Base-by-base conservation (phyloP, 2,329 filamentous ascomycete species). In the Byssoonygena ceratinophila region DNA sequence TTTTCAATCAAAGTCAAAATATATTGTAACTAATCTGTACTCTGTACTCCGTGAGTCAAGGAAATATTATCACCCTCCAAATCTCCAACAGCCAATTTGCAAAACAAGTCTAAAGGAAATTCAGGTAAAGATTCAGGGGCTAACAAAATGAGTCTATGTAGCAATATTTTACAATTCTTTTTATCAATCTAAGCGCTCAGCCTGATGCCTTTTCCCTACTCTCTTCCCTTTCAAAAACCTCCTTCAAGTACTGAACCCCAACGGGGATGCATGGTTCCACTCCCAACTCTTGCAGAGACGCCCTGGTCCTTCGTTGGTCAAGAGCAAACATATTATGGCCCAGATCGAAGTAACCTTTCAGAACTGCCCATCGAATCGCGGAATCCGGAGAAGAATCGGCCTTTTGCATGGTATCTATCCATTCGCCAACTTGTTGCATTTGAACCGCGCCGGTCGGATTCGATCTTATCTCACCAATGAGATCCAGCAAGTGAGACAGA, bases 291-390 rank as follows among this genome's bases (percentile, higher is more conserved):
- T 47, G 39, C 16, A 53, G 37, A 40, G 37, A 9, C 9, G 37
- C 52, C 46, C 39, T 49, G 16, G 52, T 54, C 45, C 50, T 54
- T 18, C 46, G 39, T 37, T 50, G 52, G 34, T 54, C 52, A 23
- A 54, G 37, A n/a, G 52, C 45, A 31, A 54, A 54, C 52, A 54
- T 54, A 46, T 50, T 50, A 46, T 54, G 52, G 27, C 46, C 40
- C 36, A 54, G 27, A 16, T 50, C 37, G 20, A 54, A 50, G 40
- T 54, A 54, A 4, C 32, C 37, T 34, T 50, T 54, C n/a, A 54
- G 31, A 14, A 50, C 46, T 23, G 52, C 48, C 46, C 46, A 50
- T 20, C 46, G 45, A 31, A 54, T 49, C 20, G 47, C 46, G 32
- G 45, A 37, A n/a, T 40, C 52, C 3, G 52, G 29, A 23, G 47